These are phyloP conservation scores for Fraxinus baroniana DNA, from an alignment of 305 asterid genomes.

Conservation along the genomic window DNA sequence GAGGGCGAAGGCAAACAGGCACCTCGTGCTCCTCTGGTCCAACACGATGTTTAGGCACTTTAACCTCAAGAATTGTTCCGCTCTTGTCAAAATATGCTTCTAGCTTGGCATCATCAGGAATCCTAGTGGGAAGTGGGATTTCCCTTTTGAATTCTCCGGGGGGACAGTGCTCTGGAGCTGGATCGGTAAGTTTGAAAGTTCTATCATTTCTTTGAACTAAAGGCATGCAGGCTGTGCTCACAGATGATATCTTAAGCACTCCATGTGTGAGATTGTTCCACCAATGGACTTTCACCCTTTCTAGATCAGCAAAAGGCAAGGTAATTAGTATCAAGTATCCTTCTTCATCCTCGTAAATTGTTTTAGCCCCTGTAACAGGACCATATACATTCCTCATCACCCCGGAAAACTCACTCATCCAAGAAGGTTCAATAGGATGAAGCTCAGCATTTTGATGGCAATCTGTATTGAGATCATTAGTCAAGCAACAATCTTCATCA, in stretches of 20 bases:
- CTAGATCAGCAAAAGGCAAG: conserved; percentile 47
- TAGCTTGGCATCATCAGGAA: conserved; percentile 56
- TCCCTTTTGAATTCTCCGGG: conserved; percentile 53
- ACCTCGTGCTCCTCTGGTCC: conserved; percentile 68
- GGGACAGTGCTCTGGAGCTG: conserved; percentile 60
- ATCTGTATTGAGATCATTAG: conserved; percentile 28
- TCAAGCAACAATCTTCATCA: conserved; percentile 37
- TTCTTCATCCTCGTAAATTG: conserved; percentile 58
- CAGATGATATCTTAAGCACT: conserved; percentile 50
- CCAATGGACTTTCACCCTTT: conserved; percentile 59
- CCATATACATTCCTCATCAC: conserved; percentile 50
- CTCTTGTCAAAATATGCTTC: conserved; percentile 59
- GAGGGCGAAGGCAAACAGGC: conserved; percentile 53
- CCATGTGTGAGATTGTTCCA: conserved; percentile 54
- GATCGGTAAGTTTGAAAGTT: conserved; percentile 53
- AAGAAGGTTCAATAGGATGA: conserved; percentile 38
- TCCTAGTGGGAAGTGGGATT: conserved; percentile 48
- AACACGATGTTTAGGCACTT: conserved; percentile 54
- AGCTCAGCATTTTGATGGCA: conserved; percentile 34
- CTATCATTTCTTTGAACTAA: conserved; percentile 46
- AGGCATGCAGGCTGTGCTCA: conserved; percentile 49
- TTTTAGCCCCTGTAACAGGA: conserved; percentile 53
- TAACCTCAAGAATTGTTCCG: conserved; percentile 50
- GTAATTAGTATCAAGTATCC: conserved; percentile 51
- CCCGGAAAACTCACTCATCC: conserved; percentile 49